Conservation (phyloP, 495 filamentous ascomycete genomes). For the Peziza echinospora region DNA sequence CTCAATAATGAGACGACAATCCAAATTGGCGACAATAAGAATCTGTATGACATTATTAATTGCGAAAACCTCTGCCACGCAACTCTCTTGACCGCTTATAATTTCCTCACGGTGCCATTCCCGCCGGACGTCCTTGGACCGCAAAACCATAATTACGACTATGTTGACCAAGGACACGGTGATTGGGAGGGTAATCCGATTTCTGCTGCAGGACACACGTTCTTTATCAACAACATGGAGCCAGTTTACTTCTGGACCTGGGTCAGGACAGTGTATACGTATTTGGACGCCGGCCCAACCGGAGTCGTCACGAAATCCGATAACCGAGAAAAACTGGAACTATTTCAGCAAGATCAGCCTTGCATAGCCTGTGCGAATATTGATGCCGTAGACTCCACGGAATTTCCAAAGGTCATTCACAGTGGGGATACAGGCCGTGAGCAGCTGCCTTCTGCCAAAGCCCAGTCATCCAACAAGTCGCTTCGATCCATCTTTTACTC, state of each 20-base stretch:
- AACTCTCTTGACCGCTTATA: constrained; percentile 46
- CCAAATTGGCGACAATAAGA: constrained; percentile 74
- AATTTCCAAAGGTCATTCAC: background rate
- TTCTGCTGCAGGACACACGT: constrained; percentile 77
- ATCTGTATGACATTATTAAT: constrained; percentile 70
- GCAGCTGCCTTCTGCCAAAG: background rate
- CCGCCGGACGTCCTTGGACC: background rate
- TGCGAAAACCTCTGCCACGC: constrained; percentile 56
- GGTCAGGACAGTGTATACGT: constrained; percentile 50
- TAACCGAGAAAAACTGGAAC: background rate
- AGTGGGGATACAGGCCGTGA: background rate
- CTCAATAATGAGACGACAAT: constrained; percentile 45
- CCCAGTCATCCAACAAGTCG: background rate
- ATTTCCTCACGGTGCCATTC: constrained; percentile 36
- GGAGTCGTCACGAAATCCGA: background rate
- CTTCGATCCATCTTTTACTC: background rate
- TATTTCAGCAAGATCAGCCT: background rate
- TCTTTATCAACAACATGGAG: constrained; percentile 81
- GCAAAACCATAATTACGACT: background rate
- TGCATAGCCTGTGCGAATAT: no score
- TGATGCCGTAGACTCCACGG: background rate
- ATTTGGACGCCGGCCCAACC: background rate
- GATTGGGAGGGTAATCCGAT: constrained; percentile 25
- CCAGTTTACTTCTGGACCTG: constrained; percentile 97
- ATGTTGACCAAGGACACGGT: background rate